phyloP scores from a whole-genome alignment of 2,329 filamentous ascomycete species.

The Aspergillus transmontanensis region DNA sequence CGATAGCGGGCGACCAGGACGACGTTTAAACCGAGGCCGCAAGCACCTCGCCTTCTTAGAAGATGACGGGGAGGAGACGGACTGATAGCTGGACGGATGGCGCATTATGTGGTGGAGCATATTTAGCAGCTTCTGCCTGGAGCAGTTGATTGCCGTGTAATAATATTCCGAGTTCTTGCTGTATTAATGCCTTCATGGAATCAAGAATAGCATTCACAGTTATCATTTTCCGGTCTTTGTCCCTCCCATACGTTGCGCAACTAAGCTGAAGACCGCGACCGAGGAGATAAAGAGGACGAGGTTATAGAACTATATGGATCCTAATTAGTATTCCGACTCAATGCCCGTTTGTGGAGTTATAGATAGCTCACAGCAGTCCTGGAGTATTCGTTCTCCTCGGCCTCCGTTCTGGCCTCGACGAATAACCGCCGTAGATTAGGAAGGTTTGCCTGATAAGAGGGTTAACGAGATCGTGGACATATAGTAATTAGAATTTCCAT shows the following conservation, averaged over 20 bases:
- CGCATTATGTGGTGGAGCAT: not conserved
- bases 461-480: not conserved
- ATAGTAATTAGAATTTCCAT: not conserved
- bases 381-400: conserved; percentile 92
- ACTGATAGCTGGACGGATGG: conserved; percentile 30
- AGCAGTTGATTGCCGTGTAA: conserved; percentile 6
- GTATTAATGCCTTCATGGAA: conserved; percentile 12
- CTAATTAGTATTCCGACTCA: conserved; percentile 12
- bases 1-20: conserved; percentile 40
- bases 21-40: conserved; percentile 46
- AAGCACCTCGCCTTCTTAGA: conserved; percentile 62
- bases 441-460: conserved; percentile 52
- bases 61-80: conserved; percentile 67
- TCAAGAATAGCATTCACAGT: not conserved
- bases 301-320: conserved; percentile 78
- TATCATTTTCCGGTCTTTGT: conserved; percentile 40
- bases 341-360: not conserved
- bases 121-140: conserved; percentile 12
- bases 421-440: conserved; percentile 96
- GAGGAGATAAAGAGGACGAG: conserved; percentile 95
- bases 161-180: not conserved
- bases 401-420: conserved; percentile 88
- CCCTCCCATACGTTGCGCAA: conserved; percentile 78
- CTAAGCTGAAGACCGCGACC: conserved; percentile 88
- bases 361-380: conserved; percentile 74